A percentile compares a stretch with the other conserved stretches of the same genome.
Conservation (phyloP, 202 grass and related monocot genomes). For the Hordeum pubiflorum region DNA sequence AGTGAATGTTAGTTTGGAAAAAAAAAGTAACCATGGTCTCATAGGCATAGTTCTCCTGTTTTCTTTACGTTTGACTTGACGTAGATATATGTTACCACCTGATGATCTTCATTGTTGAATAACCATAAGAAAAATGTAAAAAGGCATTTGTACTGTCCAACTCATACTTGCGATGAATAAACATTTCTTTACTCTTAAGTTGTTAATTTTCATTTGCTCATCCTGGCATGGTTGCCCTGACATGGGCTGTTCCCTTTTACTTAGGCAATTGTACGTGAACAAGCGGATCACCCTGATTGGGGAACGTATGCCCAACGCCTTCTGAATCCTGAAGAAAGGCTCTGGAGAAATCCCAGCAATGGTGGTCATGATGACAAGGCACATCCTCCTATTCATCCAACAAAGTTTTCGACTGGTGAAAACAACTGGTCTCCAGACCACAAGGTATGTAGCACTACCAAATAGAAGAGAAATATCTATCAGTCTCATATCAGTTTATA, state of each 20-base stretch:
- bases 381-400: slow-evolving; percentile 94
- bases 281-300: slow-evolving; percentile 67
- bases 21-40: neutral
- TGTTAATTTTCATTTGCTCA: neutral
- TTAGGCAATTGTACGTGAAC: slow-evolving; percentile 64
- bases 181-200: neutral
- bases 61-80: slow-evolving; percentile 1
- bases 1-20: neutral
- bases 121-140: slow-evolving; percentile 2
- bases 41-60: neutral
- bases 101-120: slow-evolving; percentile 10
- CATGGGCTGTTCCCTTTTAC: slow-evolving; percentile 17
- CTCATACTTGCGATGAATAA: neutral
- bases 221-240: neutral
- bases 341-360: slow-evolving; percentile 93
- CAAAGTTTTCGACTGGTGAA: slow-evolving; percentile 68
- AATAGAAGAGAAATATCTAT: slow-evolving; percentile 11
- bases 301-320: slow-evolving; percentile 76
- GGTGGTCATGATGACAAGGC: slow-evolving; percentile 96
- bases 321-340: slow-evolving; percentile 69
- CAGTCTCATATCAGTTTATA: neutral
- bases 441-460: slow-evolving; percentile 34
- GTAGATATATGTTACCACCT: slow-evolving; percentile 4
- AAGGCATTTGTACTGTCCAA: neutral
- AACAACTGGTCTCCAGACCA: slow-evolving; percentile 62